A percentile compares a stretch with the other conserved stretches of the same genome.
phyloP scores from a whole-genome alignment of 1,284 basidiomycete genomes.

The Cutaneotrichosporon curvatum region DNA sequence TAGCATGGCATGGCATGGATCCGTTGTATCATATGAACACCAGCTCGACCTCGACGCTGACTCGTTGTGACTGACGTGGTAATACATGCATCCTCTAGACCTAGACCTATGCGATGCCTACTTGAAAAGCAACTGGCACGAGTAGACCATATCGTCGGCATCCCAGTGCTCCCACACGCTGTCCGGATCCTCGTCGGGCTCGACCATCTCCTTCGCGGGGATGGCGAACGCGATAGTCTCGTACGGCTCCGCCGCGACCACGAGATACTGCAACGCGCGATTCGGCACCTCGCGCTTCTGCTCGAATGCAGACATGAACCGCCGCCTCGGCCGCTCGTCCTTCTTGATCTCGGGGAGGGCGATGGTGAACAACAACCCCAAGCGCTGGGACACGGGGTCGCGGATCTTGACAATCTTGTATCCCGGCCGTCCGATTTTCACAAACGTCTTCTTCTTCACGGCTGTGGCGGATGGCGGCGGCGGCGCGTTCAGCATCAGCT shows the following conservation, averaged over 20 bases:
- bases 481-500: slow-evolving; percentile 77
- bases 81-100: background rate
- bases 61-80: background rate
- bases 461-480: slow-evolving; percentile 52
- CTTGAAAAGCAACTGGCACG: slow-evolving; percentile 86
- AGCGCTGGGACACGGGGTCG: slow-evolving; percentile 48
- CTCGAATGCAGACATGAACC: slow-evolving; percentile 99
- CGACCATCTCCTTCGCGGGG: slow-evolving; percentile 90
- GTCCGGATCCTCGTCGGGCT: slow-evolving; percentile 71
- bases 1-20: background rate
- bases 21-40: too few relatives aligned
- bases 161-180: slow-evolving; percentile 96
- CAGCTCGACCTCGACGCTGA: background rate
- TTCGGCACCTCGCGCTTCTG: slow-evolving; percentile 93
- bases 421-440: slow-evolving; percentile 88
- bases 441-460: slow-evolving; percentile 83
- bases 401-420: slow-evolving; percentile 51
- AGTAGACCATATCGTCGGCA: slow-evolving; percentile 89
- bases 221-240: slow-evolving; percentile 98
- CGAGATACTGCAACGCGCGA: slow-evolving; percentile 92
- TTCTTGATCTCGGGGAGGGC: slow-evolving; percentile 90
- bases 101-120: slow-evolving; percentile 9
- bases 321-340: slow-evolving; percentile 72
- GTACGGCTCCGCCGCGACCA: slow-evolving; percentile 97
- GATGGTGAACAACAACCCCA: slow-evolving; percentile 92